phyloP scores from a whole-genome alignment of 2,329 filamentous ascomycete genomes.

The Fusarium tjaetaba region DNA sequence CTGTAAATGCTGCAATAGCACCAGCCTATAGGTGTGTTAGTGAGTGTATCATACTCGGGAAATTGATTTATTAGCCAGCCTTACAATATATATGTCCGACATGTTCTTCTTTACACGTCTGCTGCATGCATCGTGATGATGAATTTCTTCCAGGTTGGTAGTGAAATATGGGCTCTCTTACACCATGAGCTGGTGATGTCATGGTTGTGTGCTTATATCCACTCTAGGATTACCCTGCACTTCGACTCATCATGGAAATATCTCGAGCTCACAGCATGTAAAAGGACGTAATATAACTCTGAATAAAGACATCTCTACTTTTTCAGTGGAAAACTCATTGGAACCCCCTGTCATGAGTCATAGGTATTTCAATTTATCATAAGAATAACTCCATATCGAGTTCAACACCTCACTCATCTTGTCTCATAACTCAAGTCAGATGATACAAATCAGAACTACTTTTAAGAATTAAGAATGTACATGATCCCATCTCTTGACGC shows the following conservation, averaged over 20 bases:
- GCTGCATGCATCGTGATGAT: not conserved
- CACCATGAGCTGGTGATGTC: conserved; percentile 30
- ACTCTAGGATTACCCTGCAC: conserved; percentile 23
- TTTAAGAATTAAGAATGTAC: conserved; percentile 32
- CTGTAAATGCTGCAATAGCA: conserved; percentile 83
- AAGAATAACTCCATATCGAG: not conserved
- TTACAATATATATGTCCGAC: conserved; percentile 49
- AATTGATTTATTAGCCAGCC: not conserved
- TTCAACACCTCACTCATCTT: not conserved
- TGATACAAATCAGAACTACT: not conserved
- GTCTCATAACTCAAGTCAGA: not conserved
- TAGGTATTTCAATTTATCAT: not conserved
- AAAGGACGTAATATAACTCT: not conserved
- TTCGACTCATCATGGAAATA: not conserved
- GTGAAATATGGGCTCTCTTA: conserved; percentile 3
- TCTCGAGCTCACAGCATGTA: not conserved
- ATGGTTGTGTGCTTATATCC: conserved; percentile 17
- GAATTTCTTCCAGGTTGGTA: not conserved
- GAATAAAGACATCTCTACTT: too few relatives aligned
- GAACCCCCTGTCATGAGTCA: too few relatives aligned
- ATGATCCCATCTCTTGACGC: conserved; percentile 31
- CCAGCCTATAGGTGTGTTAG: conserved; percentile 70
- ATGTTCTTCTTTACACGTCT: not conserved
- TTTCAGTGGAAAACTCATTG: too few relatives aligned
- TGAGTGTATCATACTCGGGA: not conserved